Percentiles rank a stretch among this genome's conserved stretches.
Evolutionary conservation across 2,329 filamentous ascomycete genomes (phyloP).

Genomic region (Graphilbum ipis-grandicollis): DNA sequence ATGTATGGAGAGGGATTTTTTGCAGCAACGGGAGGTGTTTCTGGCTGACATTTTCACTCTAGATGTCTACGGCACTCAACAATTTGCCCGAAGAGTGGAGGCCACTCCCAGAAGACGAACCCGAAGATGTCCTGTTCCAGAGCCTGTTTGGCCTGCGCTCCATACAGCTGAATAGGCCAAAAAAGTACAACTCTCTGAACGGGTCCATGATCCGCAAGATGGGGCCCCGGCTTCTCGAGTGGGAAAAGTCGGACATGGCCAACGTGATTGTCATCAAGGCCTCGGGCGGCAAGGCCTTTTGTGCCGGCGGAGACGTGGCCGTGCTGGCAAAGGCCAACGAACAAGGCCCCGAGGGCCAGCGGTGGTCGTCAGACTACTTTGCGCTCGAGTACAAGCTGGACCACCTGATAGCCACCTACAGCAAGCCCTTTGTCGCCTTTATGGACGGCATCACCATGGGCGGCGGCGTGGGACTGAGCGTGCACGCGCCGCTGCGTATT

Average conservation of each 20-base stretch:
- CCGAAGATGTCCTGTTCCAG: conserved; percentile 85
- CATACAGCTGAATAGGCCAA: conserved; percentile 84
- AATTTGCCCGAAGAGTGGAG: conserved; percentile 18
- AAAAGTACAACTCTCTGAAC: conserved; percentile 83
- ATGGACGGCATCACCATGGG: conserved; percentile 99
- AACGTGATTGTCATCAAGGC: conserved; percentile 90
- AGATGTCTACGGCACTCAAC: conserved; percentile 20
- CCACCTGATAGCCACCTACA: conserved; percentile 84
- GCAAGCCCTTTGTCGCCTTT: conserved; percentile 83
- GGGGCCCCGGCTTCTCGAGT: conserved; percentile 72
- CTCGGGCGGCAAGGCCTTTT: conserved; percentile 68
- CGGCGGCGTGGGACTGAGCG: conserved; percentile 81
- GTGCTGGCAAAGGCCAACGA: conserved; percentile 60
- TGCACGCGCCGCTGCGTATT: conserved; percentile 91
- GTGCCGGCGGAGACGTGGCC: conserved; percentile 82
- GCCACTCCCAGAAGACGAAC: conserved; percentile 50
- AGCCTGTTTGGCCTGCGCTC: conserved; percentile 78
- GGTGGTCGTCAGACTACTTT: conserved; percentile 71
- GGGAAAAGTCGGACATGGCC: conserved; percentile 86
- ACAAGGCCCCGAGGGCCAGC: conserved; percentile 49
- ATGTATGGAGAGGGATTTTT: no score
- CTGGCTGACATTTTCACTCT: background rate
- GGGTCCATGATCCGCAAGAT: conserved; percentile 95
- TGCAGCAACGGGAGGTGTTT: no score
- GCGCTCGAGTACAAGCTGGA: conserved; percentile 90